These are phyloP conservation scores for Linanthus parryae DNA, from an alignment of 148 eudicot species.

Conservation along the genomic window DNA sequence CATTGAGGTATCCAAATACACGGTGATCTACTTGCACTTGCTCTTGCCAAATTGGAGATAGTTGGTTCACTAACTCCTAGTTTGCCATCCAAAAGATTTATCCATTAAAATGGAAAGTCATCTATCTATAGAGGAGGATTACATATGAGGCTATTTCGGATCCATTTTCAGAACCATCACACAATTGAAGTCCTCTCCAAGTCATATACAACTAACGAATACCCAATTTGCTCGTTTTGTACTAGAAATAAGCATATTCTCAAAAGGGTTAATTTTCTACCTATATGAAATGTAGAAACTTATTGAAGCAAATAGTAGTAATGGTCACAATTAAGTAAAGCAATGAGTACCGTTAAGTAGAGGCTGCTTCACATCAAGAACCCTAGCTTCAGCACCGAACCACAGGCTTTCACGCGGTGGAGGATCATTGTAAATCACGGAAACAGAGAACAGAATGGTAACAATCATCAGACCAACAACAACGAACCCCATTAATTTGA, in stretches of 20 bases:
- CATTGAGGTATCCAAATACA: no score
- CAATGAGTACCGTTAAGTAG: constrained; percentile 12
- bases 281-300: no score
- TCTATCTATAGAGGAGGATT: no score
- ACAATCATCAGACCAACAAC: constrained; percentile 32
- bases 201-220: no score
- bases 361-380: constrained; percentile 20
- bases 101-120: no score
- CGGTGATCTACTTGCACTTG: no score
- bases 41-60: no score
- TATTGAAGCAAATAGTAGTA: background rate
- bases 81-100: no score
- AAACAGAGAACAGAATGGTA: constrained; percentile 33
- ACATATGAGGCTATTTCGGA: no score
- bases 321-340: background rate
- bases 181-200: background rate
- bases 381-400: constrained; percentile 29
- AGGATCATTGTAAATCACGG: constrained; percentile 19
- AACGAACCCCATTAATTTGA: constrained; percentile 31
- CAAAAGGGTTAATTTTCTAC: background rate
- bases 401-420: constrained; percentile 18
- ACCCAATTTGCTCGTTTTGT: background rate
- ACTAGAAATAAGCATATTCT: background rate
- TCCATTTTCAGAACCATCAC: no score
- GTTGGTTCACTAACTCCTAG: no score